These are phyloP conservation scores for Fusarium goolgardi DNA, from an alignment of 2,329 filamentous ascomycete genomes.

Conservation along the genomic window DNA sequence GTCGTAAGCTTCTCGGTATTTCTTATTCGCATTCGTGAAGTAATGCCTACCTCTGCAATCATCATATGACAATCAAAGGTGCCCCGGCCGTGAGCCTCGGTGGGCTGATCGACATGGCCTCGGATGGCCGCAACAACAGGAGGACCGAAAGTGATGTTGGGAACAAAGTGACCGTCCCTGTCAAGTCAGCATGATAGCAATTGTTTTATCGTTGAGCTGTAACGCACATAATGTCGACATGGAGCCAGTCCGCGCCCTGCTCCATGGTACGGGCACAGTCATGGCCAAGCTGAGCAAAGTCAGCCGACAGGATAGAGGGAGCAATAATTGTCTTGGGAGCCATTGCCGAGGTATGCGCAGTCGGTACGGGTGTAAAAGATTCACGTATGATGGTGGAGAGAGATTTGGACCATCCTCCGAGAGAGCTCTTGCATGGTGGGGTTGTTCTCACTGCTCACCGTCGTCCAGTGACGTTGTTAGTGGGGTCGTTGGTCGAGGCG, in stretches of 20 bases:
- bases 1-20: slow-evolving; percentile 22
- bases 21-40: not conserved
- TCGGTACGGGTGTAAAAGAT: slow-evolving; percentile 11
- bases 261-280: slow-evolving; percentile 89
- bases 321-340: slow-evolving; percentile 93
- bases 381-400: slow-evolving; percentile 38
- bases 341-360: slow-evolving; percentile 65
- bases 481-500: slow-evolving; percentile 30
- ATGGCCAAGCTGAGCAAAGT: slow-evolving; percentile 89
- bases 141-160: slow-evolving; percentile 96
- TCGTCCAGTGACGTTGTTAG: slow-evolving; percentile 41
- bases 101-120: slow-evolving; percentile 81
- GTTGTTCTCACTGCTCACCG: slow-evolving; percentile 17
- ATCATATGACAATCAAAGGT: slow-evolving; percentile 99
- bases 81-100: slow-evolving; percentile 77
- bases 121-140: slow-evolving; percentile 96
- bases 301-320: slow-evolving; percentile 96
- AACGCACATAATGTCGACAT: slow-evolving; percentile 87
- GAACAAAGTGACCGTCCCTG: slow-evolving; percentile 98
- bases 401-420: slow-evolving; percentile 21
- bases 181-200: slow-evolving; percentile 7
- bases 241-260: slow-evolving; percentile 90
- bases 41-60: slow-evolving; percentile 84
- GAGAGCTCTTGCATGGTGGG: slow-evolving; percentile 28
- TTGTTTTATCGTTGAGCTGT: not conserved